Evolutionary conservation across 345 rosid species (phyloP).

Genomic region (Melaleuca quinquenervia): DNA sequence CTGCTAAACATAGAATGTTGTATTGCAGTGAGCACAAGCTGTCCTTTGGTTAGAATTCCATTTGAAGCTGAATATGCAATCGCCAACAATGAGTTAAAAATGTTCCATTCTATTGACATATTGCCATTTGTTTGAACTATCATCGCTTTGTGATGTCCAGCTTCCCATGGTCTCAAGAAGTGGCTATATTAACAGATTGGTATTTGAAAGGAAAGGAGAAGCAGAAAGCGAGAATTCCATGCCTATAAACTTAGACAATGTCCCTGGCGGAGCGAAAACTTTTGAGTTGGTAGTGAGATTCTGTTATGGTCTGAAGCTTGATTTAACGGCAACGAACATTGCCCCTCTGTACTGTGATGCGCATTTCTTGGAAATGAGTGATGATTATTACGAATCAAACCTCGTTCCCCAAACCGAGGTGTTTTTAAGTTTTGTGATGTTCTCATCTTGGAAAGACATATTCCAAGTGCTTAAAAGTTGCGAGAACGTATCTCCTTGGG

Average conservation of each 20-base stretch:
- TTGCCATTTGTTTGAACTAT: neutral
- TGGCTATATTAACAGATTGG: constrained; percentile 35
- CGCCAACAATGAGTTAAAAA: neutral
- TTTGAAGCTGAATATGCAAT: neutral
- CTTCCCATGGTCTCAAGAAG: constrained; percentile 47
- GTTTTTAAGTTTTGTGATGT: constrained; percentile 19
- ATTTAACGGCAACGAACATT: constrained; percentile 28
- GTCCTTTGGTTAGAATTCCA: neutral
- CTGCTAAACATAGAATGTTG: neutral
- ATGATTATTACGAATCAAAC: constrained; percentile 29
- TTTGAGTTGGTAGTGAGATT: constrained; percentile 32
- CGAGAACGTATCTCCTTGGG: constrained; percentile 28
- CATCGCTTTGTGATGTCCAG: constrained; percentile 10
- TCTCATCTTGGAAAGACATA: constrained; percentile 40
- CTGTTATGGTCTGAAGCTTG: constrained; percentile 46
- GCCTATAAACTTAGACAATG: constrained; percentile 13
- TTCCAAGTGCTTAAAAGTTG: constrained; percentile 35
- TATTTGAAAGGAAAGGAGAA: constrained; percentile 15
- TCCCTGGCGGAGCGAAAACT: constrained; percentile 38
- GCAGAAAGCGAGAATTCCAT: neutral
- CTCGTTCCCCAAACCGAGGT: constrained; percentile 30
- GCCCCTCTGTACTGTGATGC: constrained; percentile 38
- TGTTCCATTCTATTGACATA: neutral
- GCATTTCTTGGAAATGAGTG: constrained; percentile 48
- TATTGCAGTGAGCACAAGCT: neutral